phyloP scores from a whole-genome alignment of 352 stramenopile genomes.

The Vaucheria bursata region DNA sequence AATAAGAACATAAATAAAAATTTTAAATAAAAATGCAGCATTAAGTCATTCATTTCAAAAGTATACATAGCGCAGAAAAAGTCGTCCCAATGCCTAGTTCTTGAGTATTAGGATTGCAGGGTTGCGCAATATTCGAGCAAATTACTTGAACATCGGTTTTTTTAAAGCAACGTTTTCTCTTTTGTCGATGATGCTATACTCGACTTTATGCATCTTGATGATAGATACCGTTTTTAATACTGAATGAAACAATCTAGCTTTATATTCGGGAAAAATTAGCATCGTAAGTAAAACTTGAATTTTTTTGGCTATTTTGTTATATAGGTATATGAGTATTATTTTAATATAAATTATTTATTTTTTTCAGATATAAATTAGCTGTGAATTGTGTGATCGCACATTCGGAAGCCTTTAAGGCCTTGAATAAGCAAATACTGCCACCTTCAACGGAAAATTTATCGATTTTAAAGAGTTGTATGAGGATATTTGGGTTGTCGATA shows the following conservation, averaged over 20 bases:
- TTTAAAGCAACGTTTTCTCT: too few relatives aligned
- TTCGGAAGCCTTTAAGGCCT: neutral
- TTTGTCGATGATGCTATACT: too few relatives aligned
- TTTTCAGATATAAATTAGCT: neutral
- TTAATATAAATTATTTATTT: neutral
- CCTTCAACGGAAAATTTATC: neutral
- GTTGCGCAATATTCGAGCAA: too few relatives aligned
- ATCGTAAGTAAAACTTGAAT: neutral
- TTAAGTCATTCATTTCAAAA: too few relatives aligned
- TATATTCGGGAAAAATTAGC: neutral
- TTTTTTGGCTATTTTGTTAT: neutral
- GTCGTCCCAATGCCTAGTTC: too few relatives aligned
- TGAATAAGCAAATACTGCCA: neutral
- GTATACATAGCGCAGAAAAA: too few relatives aligned
- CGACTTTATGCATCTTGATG: neutral
- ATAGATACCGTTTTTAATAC: neutral
- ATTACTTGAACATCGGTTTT: too few relatives aligned
- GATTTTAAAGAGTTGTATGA: neutral
- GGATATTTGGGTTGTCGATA: neutral
- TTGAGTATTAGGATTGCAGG: too few relatives aligned
- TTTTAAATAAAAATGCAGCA: too few relatives aligned
- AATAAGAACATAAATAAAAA: too few relatives aligned
- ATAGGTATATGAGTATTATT: neutral
- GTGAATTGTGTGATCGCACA: neutral
- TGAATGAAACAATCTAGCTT: neutral